A percentile compares a stretch with the other conserved stretches of the same genome.
phyloP scores from a whole-genome alignment of 352 stramenopile genomes.

The Phytophthora europaea region DNA sequence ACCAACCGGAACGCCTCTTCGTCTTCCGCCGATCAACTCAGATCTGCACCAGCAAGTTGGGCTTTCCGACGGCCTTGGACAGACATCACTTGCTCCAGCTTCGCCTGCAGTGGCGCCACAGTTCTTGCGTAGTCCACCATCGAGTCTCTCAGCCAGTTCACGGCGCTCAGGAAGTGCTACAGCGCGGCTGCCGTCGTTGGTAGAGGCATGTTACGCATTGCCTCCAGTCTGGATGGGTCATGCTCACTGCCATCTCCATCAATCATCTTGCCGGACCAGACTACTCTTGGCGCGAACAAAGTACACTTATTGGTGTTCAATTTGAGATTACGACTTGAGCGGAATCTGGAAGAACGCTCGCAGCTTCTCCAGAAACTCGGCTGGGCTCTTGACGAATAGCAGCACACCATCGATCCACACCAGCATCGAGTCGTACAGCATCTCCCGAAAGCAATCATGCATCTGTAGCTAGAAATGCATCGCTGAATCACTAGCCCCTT shows the following conservation, averaged over 20 bases:
- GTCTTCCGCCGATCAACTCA: neutral
- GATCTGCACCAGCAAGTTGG: neutral
- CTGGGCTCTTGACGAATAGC: no score
- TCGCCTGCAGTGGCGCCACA: neutral
- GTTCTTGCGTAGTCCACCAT: slow-evolving; percentile 10
- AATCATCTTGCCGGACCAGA: slow-evolving; percentile 6
- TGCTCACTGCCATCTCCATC: slow-evolving; percentile 10
- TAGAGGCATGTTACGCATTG: slow-evolving; percentile 8
- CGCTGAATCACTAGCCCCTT: no score
- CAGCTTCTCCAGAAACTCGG: no score
- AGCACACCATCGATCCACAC: no score
- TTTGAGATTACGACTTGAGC: neutral
- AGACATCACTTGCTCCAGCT: slow-evolving; percentile 5
- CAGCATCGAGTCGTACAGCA: no score
- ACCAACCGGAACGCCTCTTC: neutral
- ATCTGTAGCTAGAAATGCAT: no score
- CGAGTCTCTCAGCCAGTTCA: slow-evolving; percentile 11
- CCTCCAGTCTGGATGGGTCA: neutral
- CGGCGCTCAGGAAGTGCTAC: slow-evolving; percentile 10
- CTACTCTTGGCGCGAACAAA: neutral
- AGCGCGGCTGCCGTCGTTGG: slow-evolving; percentile 10
- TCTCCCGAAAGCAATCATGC: no score
- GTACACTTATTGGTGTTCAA: neutral
- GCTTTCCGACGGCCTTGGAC: neutral
- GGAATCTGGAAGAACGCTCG: neutral